These are phyloP conservation scores for Aspergillus ustus DNA, from an alignment of 2,329 filamentous ascomycete genomes.

Conservation along the genomic window DNA sequence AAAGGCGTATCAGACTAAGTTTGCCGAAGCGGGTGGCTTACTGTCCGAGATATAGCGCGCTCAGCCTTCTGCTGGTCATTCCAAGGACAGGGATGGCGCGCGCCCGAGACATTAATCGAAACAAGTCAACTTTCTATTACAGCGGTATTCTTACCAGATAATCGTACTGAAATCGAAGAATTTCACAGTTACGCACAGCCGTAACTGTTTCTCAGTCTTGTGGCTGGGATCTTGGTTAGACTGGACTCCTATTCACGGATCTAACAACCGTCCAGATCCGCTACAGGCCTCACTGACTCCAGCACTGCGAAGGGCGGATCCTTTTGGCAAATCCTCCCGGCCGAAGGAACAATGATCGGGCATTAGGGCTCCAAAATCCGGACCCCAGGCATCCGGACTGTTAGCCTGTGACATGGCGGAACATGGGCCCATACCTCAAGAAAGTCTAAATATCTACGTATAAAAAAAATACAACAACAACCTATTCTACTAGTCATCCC, in stretches of 20 bases:
- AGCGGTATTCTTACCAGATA: not conserved
- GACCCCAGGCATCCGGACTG: not conserved
- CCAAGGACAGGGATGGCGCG: not conserved
- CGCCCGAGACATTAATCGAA: not conserved
- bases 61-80: not conserved
- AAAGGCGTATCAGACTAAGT: slow-evolving; percentile 75
- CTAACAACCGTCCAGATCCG: not conserved
- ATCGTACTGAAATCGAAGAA: not conserved
- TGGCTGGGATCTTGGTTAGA: not conserved
- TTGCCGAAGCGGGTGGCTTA: slow-evolving; percentile 66
- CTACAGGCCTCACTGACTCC: not conserved
- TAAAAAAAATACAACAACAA: not conserved
- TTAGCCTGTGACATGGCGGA: not conserved
- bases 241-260: not conserved
- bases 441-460: not conserved
- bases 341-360: not conserved
- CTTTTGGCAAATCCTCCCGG: not conserved
- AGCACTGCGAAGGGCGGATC: not conserved
- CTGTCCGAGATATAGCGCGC: slow-evolving; percentile 34
- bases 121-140: not conserved
- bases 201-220: not conserved
- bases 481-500: not conserved
- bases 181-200: not conserved
- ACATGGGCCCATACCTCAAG: not conserved
- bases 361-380: not conserved